Base-by-base conservation (phyloP, 345 rosid genomes). In the Durio zibethinus region DNA sequence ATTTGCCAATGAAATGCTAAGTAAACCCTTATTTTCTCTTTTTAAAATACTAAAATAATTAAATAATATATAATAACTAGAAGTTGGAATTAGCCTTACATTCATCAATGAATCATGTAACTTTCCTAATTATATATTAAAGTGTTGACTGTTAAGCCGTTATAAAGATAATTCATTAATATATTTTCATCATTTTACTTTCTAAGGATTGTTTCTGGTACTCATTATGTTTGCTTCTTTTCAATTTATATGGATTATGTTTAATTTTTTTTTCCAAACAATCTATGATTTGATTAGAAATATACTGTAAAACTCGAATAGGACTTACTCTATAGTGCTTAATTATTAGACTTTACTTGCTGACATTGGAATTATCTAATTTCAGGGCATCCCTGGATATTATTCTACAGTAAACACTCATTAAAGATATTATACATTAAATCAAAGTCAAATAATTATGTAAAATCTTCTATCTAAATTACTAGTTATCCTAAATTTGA, bases 351-450 rank as follows among this genome's bases (percentile, higher is more conserved):
- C 64, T n/a, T 35, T 12, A 73, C 25, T 59, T 27, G 18, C 35
- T 69, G 47, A 70, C 23, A 66, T 53, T 54, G 10, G 35, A 43
- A 61, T 40, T 8, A 10, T 77, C 14, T 73, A n/a, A 20, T 75
- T 83, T 50, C 89, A 93, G 97, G 93, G 85, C 98, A 96, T 83
- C 94, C 98, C 15, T 93, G 97, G 98, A 89, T 96, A 76, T 82
- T 92, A 73, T 92, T 96, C 81, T 88, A 90, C 83, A 93, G 98
- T 2, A 94, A 93, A 72, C 87, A 89, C 64, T 84, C 92, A 14
- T 74, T 90, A 29, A 95, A 86, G 86, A 83, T 88, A 10, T 50
- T 89, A 82, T 83, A 89, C 78, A 82, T 86, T 43, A 90, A 90
- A 80, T 85, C 90, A 15, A 93, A 93, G 86, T 63, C 63, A 67